phyloP scores from a whole-genome alignment of 345 rosid species.

The Fremontodendron californicum region DNA sequence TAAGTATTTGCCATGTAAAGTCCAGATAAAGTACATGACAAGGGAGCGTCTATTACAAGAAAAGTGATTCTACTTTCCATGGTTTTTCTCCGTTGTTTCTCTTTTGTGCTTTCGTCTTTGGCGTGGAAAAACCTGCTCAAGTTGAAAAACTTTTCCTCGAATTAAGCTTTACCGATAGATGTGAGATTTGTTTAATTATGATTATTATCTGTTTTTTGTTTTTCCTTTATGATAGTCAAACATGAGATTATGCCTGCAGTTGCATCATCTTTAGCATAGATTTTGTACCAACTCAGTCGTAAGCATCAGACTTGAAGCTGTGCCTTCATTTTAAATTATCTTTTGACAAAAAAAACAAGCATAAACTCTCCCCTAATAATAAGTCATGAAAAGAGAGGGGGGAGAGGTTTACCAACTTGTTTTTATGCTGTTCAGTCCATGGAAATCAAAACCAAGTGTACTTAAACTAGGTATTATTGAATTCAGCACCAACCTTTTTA shows the following conservation, averaged over 20 bases:
- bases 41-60: too few relatives aligned
- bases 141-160: neutral
- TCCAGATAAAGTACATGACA: too few relatives aligned
- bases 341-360: neutral
- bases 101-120: neutral
- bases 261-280: neutral
- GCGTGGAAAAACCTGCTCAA: neutral
- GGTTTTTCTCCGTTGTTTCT: neutral
- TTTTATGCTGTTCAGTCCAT: neutral
- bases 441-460: neutral
- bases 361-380: neutral
- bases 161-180: neutral
- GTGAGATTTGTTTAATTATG: neutral
- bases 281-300: neutral
- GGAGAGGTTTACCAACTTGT: neutral
- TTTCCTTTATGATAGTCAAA: neutral
- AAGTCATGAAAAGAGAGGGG: neutral
- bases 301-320: neutral
- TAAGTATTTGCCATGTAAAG: too few relatives aligned
- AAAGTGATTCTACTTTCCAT: neutral
- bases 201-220: neutral
- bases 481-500: neutral
- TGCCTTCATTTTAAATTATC: neutral
- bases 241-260: neutral
- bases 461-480: constrained; percentile 15